Percentiles rank a stretch among this genome's conserved stretches.
Evolutionary conservation across 2,329 filamentous ascomycete genomes (phyloP).

Genomic region (Madurella fahalii): DNA sequence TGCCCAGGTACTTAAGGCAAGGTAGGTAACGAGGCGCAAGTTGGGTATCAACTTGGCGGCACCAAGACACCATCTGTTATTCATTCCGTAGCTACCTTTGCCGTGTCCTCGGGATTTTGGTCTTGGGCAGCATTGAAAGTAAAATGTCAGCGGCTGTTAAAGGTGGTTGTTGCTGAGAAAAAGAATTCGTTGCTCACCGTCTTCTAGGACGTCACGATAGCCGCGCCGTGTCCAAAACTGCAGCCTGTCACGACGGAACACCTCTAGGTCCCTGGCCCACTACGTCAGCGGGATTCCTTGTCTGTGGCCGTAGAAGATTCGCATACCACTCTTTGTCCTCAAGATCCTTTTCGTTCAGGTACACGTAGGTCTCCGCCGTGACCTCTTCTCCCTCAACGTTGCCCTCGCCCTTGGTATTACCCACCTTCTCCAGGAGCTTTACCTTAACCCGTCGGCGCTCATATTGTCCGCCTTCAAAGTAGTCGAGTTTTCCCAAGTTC

Average conservation of each 20-base stretch:
- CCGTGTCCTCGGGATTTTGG: too few relatives aligned
- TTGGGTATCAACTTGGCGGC: too few relatives aligned
- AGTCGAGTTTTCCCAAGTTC: conserved; percentile 71
- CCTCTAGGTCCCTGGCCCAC: conserved; percentile 63
- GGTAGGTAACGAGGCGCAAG: too few relatives aligned
- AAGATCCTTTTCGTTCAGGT: conserved; percentile 46
- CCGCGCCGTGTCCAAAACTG: conserved; percentile 49
- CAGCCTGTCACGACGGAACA: conserved; percentile 74
- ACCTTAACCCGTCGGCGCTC: conserved; percentile 52
- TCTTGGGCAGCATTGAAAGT: too few relatives aligned
- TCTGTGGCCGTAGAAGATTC: not conserved
- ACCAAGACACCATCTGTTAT: too few relatives aligned
- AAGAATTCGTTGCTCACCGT: not conserved
- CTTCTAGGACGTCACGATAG: conserved; percentile 37
- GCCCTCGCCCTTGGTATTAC: conserved; percentile 38
- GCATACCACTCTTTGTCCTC: conserved; percentile 65
- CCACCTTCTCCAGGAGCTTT: conserved; percentile 42
- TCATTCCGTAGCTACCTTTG: too few relatives aligned
- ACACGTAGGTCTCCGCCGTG: conserved; percentile 63
- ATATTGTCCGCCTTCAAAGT: conserved; percentile 79
- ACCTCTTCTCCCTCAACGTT: conserved; percentile 44
- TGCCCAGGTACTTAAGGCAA: too few relatives aligned
- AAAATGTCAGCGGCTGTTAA: too few relatives aligned
- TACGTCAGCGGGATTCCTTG: not conserved
- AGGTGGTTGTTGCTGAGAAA: too few relatives aligned